Evolutionary conservation across 2,329 filamentous ascomycete species (phyloP).

Genomic region (Parastagonospora nodorum): DNA sequence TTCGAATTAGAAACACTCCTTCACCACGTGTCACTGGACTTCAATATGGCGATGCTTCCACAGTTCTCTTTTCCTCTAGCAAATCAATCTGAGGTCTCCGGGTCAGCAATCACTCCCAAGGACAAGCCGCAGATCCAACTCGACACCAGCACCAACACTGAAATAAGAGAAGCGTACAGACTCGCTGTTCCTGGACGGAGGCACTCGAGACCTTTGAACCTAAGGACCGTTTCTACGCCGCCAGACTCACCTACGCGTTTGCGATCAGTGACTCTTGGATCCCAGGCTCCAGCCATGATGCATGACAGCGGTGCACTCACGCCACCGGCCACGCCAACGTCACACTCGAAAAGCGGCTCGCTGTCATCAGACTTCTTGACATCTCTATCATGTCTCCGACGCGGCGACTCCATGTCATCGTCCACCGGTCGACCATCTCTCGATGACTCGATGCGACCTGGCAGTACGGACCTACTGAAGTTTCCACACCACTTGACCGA

Average conservation of each 20-base stretch:
- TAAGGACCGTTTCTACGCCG: slow-evolving; percentile 27
- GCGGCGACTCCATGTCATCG: slow-evolving; percentile 28
- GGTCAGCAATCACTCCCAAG: slow-evolving; percentile 5
- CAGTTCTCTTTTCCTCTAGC: slow-evolving; percentile 9
- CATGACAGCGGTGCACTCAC: slow-evolving; percentile 29
- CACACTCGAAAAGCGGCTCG: slow-evolving; percentile 27
- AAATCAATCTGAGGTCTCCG: slow-evolving; percentile 1
- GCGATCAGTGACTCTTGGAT: slow-evolving; percentile 21
- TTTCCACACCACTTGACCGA: slow-evolving; percentile 34
- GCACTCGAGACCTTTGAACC: slow-evolving; percentile 4
- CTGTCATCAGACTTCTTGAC: slow-evolving; percentile 21
- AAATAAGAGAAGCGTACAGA: slow-evolving; percentile 8
- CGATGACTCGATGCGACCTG: slow-evolving; percentile 22
- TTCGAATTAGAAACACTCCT: slow-evolving; percentile 5
- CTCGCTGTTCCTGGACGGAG: slow-evolving; percentile 8
- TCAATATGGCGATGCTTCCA: slow-evolving; percentile 17
- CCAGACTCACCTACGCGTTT: slow-evolving; percentile 31
- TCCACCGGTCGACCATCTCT: slow-evolving; percentile 14
- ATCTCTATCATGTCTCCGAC: slow-evolving; percentile 22
- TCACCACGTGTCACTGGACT: slow-evolving; percentile 3
- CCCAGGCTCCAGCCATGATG: slow-evolving; percentile 10
- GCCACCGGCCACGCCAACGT: slow-evolving; percentile 36
- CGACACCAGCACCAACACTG: slow-evolving; percentile 6
- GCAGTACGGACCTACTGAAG: slow-evolving; percentile 24
- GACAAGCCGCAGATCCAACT: slow-evolving; percentile 19